Conservation (phyloP, 2,329 filamentous ascomycete species). For the Phoma sp. region DNA sequence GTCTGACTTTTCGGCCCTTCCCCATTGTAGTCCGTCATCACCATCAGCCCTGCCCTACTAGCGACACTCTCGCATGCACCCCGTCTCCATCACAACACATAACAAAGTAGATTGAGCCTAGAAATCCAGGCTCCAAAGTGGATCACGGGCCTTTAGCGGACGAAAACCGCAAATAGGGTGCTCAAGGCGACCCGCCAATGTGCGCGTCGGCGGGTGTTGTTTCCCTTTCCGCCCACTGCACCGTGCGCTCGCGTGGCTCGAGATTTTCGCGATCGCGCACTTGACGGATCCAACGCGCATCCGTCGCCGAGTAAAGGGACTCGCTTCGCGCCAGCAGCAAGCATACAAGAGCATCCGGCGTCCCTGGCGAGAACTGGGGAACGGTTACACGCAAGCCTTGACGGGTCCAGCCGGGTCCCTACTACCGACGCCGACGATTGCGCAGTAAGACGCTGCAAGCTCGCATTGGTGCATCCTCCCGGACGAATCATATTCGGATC, state of each 20-base stretch:
- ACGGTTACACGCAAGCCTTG: constrained; percentile 2
- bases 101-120: background rate
- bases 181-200: background rate
- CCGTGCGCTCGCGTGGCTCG: constrained; percentile 6
- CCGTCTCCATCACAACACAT: background rate
- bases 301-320: too few species aligned
- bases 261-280: background rate
- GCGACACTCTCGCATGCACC: background rate
- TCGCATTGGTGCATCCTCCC: background rate
- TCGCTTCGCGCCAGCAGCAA: too few species aligned
- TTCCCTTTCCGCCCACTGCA: background rate
- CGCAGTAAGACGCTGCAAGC: background rate
- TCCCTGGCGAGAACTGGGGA: background rate
- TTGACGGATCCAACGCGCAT: constrained; percentile 5
- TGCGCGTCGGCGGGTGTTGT: background rate
- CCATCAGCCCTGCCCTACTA: background rate
- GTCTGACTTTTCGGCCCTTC: constrained; percentile 1
- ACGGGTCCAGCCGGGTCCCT: background rate
- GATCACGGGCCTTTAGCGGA: background rate
- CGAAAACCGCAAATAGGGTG: constrained; percentile 5
- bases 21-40: background rate
- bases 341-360: constrained; percentile 6
- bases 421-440: background rate
- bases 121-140: background rate
- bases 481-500: background rate